Base-by-base conservation (phyloP, 192 early-diverging fungal genomes). In the Gonapodya prolifera region DNA sequence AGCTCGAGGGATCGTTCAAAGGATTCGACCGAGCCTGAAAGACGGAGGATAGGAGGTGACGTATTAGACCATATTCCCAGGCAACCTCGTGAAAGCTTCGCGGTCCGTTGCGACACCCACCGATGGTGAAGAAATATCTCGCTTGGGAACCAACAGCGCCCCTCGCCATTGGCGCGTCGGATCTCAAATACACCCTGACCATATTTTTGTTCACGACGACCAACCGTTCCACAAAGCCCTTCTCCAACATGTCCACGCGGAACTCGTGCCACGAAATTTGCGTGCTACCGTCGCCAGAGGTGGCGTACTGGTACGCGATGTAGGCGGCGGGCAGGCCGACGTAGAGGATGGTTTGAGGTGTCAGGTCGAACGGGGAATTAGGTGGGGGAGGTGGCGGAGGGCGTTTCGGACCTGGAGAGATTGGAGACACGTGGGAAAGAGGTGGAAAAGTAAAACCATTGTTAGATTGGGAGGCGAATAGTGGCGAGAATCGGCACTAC, bases 181-280 rank as follows among this genome's bases (percentile, higher is more conserved):
- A 85, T 1, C 89, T 85, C 35, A 98, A 83, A 76, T 92, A 86
- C 0, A 96, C 95, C 33, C 90, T 87, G 28, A 96, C 97, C 69
- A 89, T 83, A 78, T 89, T 91, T 75, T 91, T 89, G 86, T 99
- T 99, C 61, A 95, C 83, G 2, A 99, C 96, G 1, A 90, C 91
- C 30, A 99, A 85, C 35, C 88, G 90, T 77, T 97, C 94, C 0
- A 99, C 97, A 69, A 94, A 86, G 29, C 95, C 97, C 79, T 94
- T 93, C 75, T 97, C 94, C 70, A 99, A 86, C 81, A 96, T 91
- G 33, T 91, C 86, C 30, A 87, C 89, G 16, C 94, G 88, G 83
- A 99, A 98, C 75, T 97, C 94, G 80, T 96, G 94, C 91, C 90
- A 98, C 18, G 95, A 95, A 74, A 98, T 94, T 79, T 96, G 90